Evolutionary conservation across 140 eudicot species (phyloP), one percentile per base, ranked within the genome.

Genomic region (Ambrosia hybrid): DNA sequence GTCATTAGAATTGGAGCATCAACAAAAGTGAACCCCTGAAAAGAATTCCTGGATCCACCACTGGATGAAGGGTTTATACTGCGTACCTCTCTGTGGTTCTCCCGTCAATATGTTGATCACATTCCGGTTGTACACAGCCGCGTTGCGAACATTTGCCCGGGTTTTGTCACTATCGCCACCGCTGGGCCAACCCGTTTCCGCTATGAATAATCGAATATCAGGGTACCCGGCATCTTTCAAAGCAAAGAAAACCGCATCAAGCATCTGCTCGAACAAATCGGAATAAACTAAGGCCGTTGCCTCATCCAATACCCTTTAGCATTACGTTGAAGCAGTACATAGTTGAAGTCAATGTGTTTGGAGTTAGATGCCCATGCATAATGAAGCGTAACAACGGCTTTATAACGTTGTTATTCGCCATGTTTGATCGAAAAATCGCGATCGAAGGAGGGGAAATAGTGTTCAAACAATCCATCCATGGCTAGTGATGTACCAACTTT

Each of bases 131-230:
- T 89, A 92, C 2, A 82, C 83, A n/a, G 96, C 98, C 34, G 95
- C 90, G 64, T 92, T 92, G 86, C 83, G 70, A 14, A 87, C 56
- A 74, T 80, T 92, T 0, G 63, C 90, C 30, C 98, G 92, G 61
- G 85, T 84, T 66, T 92, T 89, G 62, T 83, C 95, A 33, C 74
- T 21, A 63, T 85, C 92, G 11, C 96, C 86, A 21, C 84, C 91
- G 53, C 86, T 92, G 6, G 98, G 96, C 98, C 98, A 92, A 62
- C 96, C 96, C 17, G 96, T 92, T 80, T 92, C 98, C 2, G 92
- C 88, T 0, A 91, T 78, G 68, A 83, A 86, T 1, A 91, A 5
- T 0, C 91, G 85, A 48, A 65, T 52, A 67, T 92, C 71, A 58
- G 98, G 98, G 66, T 79, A 87, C 60, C 98, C 96, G 14, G 77